Conservation (phyloP, 2,329 filamentous ascomycete species). For the Ascochyta clinopodiicola region DNA sequence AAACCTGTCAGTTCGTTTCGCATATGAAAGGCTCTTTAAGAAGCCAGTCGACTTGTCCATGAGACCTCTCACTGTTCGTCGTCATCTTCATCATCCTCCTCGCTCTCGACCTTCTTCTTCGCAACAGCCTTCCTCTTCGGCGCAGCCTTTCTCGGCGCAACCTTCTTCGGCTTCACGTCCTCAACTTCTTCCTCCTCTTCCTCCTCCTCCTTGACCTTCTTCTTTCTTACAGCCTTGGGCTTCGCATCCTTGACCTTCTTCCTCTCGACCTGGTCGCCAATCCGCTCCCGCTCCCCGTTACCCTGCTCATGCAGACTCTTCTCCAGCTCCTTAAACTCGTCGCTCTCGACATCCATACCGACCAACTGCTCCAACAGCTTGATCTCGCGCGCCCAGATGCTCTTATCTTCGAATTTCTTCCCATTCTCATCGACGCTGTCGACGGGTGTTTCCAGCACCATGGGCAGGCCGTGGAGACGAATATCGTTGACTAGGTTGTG, state of each 20-base stretch:
- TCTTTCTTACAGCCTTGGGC: constrained; percentile 48
- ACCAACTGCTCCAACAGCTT: constrained; percentile 90
- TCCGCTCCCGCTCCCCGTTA: constrained; percentile 71
- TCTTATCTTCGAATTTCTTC: constrained; percentile 73
- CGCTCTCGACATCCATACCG: constrained; percentile 78
- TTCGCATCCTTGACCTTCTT: constrained; percentile 52
- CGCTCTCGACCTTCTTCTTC: constrained; percentile 28
- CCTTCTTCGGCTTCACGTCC: neutral
- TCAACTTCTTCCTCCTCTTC: constrained; percentile 19
- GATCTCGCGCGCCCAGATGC: constrained; percentile 91
- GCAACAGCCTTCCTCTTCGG: constrained; percentile 22
- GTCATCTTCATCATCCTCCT: constrained; percentile 27
- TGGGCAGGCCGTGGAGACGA: constrained; percentile 77
- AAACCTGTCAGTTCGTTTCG: neutral
- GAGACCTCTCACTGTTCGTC: constrained; percentile 18
- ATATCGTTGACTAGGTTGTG: constrained; percentile 87
- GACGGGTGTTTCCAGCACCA: constrained; percentile 96
- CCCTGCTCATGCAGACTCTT: constrained; percentile 71
- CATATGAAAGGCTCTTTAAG: neutral
- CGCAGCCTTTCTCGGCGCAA: neutral
- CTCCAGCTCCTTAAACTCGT: constrained; percentile 74
- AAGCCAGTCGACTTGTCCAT: neutral
- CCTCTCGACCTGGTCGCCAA: constrained; percentile 78
- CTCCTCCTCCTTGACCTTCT: constrained; percentile 36
- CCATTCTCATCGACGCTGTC: constrained; percentile 71